Conservation (phyloP, 2,329 filamentous ascomycete genomes). For the Aspergillus cejpii region DNA sequence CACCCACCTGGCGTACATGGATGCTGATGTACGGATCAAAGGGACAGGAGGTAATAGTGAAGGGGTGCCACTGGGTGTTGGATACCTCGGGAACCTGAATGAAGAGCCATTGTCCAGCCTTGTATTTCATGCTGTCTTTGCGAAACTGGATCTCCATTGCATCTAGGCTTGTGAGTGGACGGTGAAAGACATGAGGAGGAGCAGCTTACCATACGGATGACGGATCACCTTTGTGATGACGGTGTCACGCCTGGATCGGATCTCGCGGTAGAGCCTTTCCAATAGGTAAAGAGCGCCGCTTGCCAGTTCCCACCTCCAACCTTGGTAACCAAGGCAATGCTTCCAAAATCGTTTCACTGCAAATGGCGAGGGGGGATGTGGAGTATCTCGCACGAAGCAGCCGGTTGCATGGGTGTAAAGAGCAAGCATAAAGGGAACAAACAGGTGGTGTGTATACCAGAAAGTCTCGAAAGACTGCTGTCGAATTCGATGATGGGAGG, state of each 20-base stretch:
- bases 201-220: slow-evolving; percentile 75
- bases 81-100: slow-evolving; percentile 87
- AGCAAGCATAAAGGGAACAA: slow-evolving; percentile 86
- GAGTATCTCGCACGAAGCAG: slow-evolving; percentile 87
- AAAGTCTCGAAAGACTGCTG: slow-evolving; percentile 98
- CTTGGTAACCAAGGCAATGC: slow-evolving; percentile 90
- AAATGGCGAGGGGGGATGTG: slow-evolving; percentile 69
- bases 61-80: slow-evolving; percentile 92
- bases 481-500: slow-evolving; percentile 83
- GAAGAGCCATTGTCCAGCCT: slow-evolving; percentile 97
- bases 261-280: slow-evolving; percentile 86
- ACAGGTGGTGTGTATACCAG: slow-evolving; percentile 99
- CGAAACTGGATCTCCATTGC: slow-evolving; percentile 95
- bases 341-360: slow-evolving; percentile 75
- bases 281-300: slow-evolving; percentile 77
- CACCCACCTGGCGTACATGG: slow-evolving; percentile 91
- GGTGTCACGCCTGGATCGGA: slow-evolving; percentile 74
- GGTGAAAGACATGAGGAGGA: not conserved
- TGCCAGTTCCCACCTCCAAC: slow-evolving; percentile 93
- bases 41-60: slow-evolving; percentile 97
- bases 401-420: slow-evolving; percentile 94
- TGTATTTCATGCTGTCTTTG: slow-evolving; percentile 96
- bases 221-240: slow-evolving; percentile 89
- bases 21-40: slow-evolving; percentile 92
- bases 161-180: slow-evolving; percentile 46